Evolutionary conservation across 2,329 filamentous ascomycete genomes (phyloP).

Genomic region (Dactylellina cionopaga): DNA sequence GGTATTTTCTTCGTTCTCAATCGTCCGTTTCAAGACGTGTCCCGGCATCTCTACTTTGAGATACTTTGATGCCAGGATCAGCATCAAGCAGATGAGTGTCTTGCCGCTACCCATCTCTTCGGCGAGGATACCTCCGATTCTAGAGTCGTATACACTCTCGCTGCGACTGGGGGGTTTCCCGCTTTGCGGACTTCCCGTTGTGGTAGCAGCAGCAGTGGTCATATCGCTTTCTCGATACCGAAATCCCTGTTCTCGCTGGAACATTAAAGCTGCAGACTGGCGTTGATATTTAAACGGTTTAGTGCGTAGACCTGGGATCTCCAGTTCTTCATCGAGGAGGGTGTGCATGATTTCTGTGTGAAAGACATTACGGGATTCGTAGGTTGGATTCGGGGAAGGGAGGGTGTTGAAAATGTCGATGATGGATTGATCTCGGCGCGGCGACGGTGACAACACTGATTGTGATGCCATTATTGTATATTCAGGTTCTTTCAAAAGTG

Average conservation of each 20-base stretch:
- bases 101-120: constrained; percentile 87
- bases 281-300: constrained; percentile 80
- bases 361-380: constrained; percentile 62
- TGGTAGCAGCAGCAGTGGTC: constrained; percentile 73
- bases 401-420: constrained; percentile 78
- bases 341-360: constrained; percentile 65
- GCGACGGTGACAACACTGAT: neutral
- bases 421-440: constrained; percentile 20
- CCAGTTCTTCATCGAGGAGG: constrained; percentile 64
- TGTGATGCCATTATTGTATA: constrained; percentile 6
- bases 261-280: constrained; percentile 81
- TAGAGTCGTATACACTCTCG: constrained; percentile 72
- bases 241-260: constrained; percentile 78
- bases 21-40: constrained; percentile 56
- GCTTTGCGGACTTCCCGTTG: constrained; percentile 73
- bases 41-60: constrained; percentile 73
- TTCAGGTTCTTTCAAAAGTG: no score
- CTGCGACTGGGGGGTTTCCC: constrained; percentile 61
- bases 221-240: constrained; percentile 69
- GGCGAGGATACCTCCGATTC: constrained; percentile 78
- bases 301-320: constrained; percentile 70
- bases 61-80: constrained; percentile 78
- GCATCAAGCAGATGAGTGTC: constrained; percentile 82
- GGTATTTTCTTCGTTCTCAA: neutral
- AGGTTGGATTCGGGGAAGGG: constrained; percentile 71